Percentiles rank a stretch among this genome's conserved stretches.
Evolutionary conservation across 2,329 filamentous ascomycete species (phyloP).

Genomic region (Pestalotiopsis sp.): DNA sequence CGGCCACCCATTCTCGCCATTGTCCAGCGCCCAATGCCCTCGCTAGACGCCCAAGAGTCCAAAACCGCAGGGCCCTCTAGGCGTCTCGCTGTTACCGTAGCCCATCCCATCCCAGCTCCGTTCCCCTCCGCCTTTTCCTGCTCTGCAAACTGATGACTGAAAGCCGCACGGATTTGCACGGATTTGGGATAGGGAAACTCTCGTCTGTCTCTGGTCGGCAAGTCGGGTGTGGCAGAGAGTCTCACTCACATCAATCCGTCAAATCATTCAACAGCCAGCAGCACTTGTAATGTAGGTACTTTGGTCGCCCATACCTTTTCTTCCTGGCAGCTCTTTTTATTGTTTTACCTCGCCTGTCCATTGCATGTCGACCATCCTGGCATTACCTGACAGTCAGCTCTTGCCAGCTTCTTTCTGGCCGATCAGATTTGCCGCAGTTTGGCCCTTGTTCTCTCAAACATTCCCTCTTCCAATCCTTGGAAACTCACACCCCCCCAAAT

Average conservation of each 20-base stretch:
- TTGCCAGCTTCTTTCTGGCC: neutral
- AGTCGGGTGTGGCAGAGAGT: neutral
- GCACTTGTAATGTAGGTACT: neutral
- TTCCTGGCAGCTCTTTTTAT: neutral
- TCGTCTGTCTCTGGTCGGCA: neutral
- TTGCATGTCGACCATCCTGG: neutral
- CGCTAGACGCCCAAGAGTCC: neutral
- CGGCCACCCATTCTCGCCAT: neutral
- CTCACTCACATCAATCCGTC: neutral
- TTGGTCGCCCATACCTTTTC: neutral
- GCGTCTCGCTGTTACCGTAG: neutral
- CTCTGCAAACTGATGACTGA: neutral
- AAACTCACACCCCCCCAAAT: neutral
- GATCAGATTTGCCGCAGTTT: slow-evolving; percentile 8
- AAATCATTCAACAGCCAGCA: too few relatives aligned
- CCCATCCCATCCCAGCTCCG: neutral
- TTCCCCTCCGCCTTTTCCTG: too few relatives aligned
- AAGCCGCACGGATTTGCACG: neutral
- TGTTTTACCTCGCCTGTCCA: neutral
- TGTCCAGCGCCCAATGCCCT: neutral
- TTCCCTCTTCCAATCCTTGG: neutral
- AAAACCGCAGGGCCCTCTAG: neutral
- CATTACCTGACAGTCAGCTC: neutral
- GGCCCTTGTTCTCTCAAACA: neutral
- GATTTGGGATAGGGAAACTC: neutral